Evolutionary conservation across 1,139 yeast genomes (phyloP).

Genomic region (Candida labiduridarum): DNA sequence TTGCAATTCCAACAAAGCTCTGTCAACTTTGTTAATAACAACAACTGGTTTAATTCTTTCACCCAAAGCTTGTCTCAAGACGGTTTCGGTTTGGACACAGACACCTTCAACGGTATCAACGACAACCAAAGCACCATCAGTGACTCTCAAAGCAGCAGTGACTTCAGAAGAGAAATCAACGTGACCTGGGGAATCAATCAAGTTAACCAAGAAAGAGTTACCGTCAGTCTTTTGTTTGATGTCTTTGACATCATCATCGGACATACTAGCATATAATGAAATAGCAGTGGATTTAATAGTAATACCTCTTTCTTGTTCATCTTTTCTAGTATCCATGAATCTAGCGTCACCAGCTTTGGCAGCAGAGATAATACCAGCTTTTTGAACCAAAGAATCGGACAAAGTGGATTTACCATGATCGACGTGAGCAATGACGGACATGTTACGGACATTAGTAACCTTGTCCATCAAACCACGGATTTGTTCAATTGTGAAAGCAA

Average conservation of each 20-base stretch:
- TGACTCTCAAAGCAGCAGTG: conserved; percentile 99
- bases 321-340: conserved; percentile 99
- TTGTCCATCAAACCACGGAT: conserved; percentile 99
- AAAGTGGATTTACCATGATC: conserved; percentile 99
- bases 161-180: conserved; percentile 99
- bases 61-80: conserved; percentile 98
- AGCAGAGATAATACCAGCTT: conserved; percentile 99
- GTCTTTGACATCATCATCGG: conserved; percentile 91
- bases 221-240: conserved; percentile 95
- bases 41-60: conserved; percentile 99
- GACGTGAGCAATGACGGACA: conserved; percentile 99
- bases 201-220: conserved; percentile 93
- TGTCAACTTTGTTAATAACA: conserved; percentile 97
- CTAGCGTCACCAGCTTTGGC: conserved; percentile 99
- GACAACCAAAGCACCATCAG: conserved; percentile 99
- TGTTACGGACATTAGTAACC: conserved; percentile 99
- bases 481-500: conserved; percentile 84
- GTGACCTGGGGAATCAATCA: conserved; percentile 99
- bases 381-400: conserved; percentile 98
- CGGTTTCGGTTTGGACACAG: conserved; percentile 99
- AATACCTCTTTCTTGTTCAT: conserved; percentile 99
- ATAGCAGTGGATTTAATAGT: conserved; percentile 99
- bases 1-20: conserved; percentile 99
- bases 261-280: conserved; percentile 89
- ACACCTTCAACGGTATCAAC: conserved; percentile 99